Conservation (phyloP, 805 yeast species). For the Wickerhamiella dianesei region DNA sequence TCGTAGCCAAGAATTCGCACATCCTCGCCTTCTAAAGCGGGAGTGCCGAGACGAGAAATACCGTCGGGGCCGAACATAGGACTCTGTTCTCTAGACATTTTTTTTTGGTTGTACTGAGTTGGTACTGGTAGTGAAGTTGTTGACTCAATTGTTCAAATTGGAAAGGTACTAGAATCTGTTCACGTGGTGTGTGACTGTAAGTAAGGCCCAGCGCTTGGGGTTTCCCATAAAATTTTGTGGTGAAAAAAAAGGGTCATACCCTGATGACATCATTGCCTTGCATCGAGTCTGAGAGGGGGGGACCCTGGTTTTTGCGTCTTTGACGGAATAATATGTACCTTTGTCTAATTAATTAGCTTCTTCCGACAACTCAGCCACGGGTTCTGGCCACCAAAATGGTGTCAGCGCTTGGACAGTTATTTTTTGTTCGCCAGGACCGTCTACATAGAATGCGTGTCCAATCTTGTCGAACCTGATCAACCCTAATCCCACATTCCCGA, state of each 20-base stretch:
- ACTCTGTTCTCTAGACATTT: not conserved
- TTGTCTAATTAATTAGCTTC: not conserved
- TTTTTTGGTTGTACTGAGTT: no score
- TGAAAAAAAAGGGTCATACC: not conserved
- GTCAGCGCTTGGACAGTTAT: constrained; percentile 38
- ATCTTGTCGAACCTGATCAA: constrained; percentile 34
- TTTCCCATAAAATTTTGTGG: not conserved
- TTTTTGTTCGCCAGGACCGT: constrained; percentile 1
- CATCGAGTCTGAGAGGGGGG: not conserved
- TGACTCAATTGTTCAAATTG: not conserved
- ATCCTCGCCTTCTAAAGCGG: constrained; percentile 46
- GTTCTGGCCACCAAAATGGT: constrained; percentile 86
- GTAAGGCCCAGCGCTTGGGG: no score
- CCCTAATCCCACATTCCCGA: constrained; percentile 55
- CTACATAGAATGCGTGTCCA: constrained; percentile 17
- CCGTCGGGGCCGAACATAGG: constrained; percentile 26
- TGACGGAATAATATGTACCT: no score
- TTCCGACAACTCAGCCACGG: constrained; percentile 13
- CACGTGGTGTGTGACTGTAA: not conserved
- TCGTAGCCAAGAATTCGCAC: constrained; percentile 65
- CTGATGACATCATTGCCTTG: not conserved
- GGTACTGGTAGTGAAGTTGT: not conserved
- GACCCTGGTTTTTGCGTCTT: no score
- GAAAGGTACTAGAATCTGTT: not conserved
- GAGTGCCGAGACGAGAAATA: constrained; percentile 13